phyloP scores from a whole-genome alignment of 345 rosid genomes.

The Excoecaria cochinchinensis region DNA sequence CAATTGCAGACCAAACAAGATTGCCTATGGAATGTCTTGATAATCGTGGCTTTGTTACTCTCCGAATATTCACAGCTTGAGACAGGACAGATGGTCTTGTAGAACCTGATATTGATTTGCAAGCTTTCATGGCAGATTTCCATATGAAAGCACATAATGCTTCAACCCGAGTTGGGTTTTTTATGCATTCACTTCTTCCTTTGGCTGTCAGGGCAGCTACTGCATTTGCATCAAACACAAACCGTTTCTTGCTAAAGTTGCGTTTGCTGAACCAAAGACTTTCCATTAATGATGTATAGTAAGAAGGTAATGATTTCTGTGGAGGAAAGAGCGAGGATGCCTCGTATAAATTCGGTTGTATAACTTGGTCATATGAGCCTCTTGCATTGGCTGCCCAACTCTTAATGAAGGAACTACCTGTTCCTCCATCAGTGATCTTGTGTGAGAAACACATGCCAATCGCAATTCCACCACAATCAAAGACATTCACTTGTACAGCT shows the following conservation, averaged over 20 bases:
- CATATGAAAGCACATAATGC: slow-evolving; percentile 12
- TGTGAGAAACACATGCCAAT: slow-evolving; percentile 14
- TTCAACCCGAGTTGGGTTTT: slow-evolving; percentile 4
- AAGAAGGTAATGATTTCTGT: background rate
- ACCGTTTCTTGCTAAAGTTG: background rate
- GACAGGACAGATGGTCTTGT: background rate
- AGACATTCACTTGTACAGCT: slow-evolving; percentile 12
- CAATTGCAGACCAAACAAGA: background rate
- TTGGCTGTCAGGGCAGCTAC: background rate
- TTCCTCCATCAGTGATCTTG: slow-evolving; percentile 4
- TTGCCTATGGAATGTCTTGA: slow-evolving; percentile 17
- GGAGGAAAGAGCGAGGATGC: background rate
- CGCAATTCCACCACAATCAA: slow-evolving; percentile 18
- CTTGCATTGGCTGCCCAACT: background rate
- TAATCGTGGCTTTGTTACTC: slow-evolving; percentile 4
- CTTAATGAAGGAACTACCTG: background rate
- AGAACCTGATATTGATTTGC: background rate
- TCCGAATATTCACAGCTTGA: slow-evolving; percentile 8
- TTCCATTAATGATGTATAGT: slow-evolving; percentile 1
- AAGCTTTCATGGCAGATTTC: slow-evolving; percentile 8
- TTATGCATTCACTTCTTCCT: background rate
- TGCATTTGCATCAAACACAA: slow-evolving; percentile 6
- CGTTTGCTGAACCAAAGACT: background rate
- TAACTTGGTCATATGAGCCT: background rate
- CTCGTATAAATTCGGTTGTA: background rate